These are phyloP conservation scores for Candida vaughaniae DNA, from an alignment of 805 yeast genomes.

Conservation along the genomic window DNA sequence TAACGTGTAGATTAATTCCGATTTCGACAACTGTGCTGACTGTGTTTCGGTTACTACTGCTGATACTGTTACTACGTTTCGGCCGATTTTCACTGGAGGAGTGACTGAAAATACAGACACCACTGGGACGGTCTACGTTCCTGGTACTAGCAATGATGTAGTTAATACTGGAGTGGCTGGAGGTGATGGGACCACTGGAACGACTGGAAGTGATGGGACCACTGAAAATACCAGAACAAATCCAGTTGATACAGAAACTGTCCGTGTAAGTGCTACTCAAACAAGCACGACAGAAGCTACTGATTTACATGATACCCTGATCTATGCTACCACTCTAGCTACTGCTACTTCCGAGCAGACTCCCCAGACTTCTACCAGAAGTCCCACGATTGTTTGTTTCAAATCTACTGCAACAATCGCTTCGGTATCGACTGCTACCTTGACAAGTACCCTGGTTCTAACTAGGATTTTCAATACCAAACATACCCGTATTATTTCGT, in stretches of 20 bases:
- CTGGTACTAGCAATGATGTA: background rate
- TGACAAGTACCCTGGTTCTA: background rate
- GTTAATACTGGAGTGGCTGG: slow-evolving; percentile 1
- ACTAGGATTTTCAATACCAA: background rate
- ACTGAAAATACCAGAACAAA: too few relatives aligned
- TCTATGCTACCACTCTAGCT: too few relatives aligned
- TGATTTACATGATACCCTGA: background rate
- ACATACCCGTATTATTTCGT: background rate
- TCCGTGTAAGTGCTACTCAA: too few relatives aligned
- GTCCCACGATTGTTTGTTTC: background rate
- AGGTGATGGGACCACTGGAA: background rate
- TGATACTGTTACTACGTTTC: slow-evolving; percentile 5
- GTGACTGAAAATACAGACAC: slow-evolving; percentile 1
- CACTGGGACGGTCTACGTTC: background rate
- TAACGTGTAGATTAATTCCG: slow-evolving; percentile 13
- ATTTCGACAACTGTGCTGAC: slow-evolving; percentile 12
- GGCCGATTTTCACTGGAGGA: slow-evolving; percentile 5
- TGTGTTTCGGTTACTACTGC: slow-evolving; percentile 13
- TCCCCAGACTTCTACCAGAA: too few relatives aligned
- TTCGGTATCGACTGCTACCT: slow-evolving; percentile 3
- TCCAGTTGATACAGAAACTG: background rate
- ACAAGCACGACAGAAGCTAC: slow-evolving; percentile 8
- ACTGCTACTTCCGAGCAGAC: background rate
- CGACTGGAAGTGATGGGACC: background rate
- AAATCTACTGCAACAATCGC: background rate